Percentiles rank a stretch among this genome's conserved stretches.
These are phyloP conservation scores for Mimosa bimucronata DNA, from an alignment of 306 rosid species.

Conservation along the genomic window DNA sequence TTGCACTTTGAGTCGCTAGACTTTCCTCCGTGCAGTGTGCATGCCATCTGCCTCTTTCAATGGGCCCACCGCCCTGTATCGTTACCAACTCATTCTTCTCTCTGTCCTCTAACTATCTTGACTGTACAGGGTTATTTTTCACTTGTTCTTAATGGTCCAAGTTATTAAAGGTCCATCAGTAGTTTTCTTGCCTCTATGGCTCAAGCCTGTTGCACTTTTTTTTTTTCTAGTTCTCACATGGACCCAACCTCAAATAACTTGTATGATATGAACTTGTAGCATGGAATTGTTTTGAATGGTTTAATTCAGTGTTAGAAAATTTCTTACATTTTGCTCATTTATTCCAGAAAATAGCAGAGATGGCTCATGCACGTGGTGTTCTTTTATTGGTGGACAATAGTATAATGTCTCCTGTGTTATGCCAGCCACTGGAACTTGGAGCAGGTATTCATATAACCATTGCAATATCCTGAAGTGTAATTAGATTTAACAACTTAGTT, in stretches of 20 bases:
- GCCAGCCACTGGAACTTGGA: constrained; percentile 86
- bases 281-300: constrained; percentile 1
- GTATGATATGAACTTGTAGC: background rate
- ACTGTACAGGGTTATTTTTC: background rate
- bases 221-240: background rate
- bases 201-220: background rate
- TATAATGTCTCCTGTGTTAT: constrained; percentile 94
- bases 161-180: background rate
- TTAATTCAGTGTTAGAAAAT: constrained; percentile 19
- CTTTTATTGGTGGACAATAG: constrained; percentile 89
- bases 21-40: background rate
- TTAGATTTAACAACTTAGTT: constrained; percentile 1
- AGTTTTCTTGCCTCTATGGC: background rate
- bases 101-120: background rate
- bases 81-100: background rate
- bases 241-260: background rate
- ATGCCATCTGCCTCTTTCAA: background rate
- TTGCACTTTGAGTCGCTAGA: background rate
- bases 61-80: background rate
- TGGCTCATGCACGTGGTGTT: constrained; percentile 83
- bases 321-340: constrained; percentile 6
- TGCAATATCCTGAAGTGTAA: constrained; percentile 24
- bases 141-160: background rate
- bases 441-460: constrained; percentile 66
- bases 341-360: constrained; percentile 76